Conservation (phyloP, 1,139 yeast species). For the Citeromyces siamensis region DNA sequence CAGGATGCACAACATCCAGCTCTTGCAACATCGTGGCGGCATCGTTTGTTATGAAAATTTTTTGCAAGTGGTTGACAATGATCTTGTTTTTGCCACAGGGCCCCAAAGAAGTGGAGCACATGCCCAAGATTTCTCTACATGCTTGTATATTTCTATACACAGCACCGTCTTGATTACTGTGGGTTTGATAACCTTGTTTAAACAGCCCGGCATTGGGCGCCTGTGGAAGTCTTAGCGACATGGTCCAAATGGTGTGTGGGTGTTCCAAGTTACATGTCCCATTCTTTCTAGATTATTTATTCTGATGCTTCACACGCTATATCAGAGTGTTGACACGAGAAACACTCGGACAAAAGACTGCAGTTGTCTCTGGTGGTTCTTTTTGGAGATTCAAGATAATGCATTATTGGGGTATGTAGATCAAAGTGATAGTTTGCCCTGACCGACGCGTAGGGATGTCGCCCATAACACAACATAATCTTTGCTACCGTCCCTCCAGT, state of each 20-base stretch:
- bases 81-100: slow-evolving; percentile 97
- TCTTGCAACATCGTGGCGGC: slow-evolving; percentile 95
- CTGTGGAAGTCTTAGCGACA: slow-evolving; percentile 86
- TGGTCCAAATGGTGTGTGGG: slow-evolving; percentile 15
- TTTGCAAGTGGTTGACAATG: slow-evolving; percentile 75
- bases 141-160: slow-evolving; percentile 88
- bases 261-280: no score
- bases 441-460: no score
- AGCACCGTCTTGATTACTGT: slow-evolving; percentile 89
- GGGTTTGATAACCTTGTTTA: slow-evolving; percentile 92
- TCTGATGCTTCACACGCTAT: no score
- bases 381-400: no score
- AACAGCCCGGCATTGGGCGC: slow-evolving; percentile 92
- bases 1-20: slow-evolving; percentile 92
- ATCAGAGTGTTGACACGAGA: no score
- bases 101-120: slow-evolving; percentile 91
- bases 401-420: no score
- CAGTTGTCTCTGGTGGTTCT: no score
- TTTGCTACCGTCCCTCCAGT: no score
- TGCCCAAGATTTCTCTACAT: slow-evolving; percentile 82
- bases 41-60: slow-evolving; percentile 84
- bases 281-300: no score
- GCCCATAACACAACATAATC: no score
- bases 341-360: no score
- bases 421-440: no score